Evolutionary conservation across 352 stramenopile genomes (phyloP), one percentile per base, ranked within the genome.

Genomic region (Globisporangium perplexum): DNA sequence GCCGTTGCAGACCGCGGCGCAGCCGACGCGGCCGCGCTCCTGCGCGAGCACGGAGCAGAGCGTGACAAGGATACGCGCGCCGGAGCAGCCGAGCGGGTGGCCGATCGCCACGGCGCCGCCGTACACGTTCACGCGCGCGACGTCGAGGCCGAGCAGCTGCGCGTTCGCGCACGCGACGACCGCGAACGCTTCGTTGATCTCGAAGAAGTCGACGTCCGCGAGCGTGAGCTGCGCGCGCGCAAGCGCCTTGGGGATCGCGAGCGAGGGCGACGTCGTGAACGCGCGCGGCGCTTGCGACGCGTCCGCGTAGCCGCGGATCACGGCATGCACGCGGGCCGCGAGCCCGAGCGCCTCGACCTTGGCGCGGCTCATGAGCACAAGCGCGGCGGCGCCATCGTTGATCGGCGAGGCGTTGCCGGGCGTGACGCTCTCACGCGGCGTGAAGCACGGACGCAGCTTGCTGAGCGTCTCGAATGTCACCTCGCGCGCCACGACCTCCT

Each of bases 171-270:
- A 77, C 0, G 90, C 74, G 8, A 99, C 96, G 17, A 98, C 94
- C 2, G 90, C 80, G 68, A 99, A 99, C 22, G 96, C 96, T 63
- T 99, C 96, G 66, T 99, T 99, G 59, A 99, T 97, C 75, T 99
- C 96, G 66, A 96, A 93, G 68, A 88, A 98, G 41, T 99, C 92
- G 7, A 98, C 74, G 62, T 98, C 89, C 14, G 63, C 69, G 14
- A 90, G 57, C n/a, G 54, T 38, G 12, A 98, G 24, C 33, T 81
- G 75, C 4, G 95, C 93, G 50, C 90, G 69, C 17, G 51, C 62
- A 11, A 86, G 60, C 2, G 95, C 95, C 39, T 90, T 85, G 2
- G 95, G 93, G 49, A 98, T 90, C 12, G 95, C 96, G 39, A 96
- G 66, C 8, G 92, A 72, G 5, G 95, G 96, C 10, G 96, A 90